Conservation (phyloP, 768 basidiomycete species). For the Dentipellis sp. region DNA sequence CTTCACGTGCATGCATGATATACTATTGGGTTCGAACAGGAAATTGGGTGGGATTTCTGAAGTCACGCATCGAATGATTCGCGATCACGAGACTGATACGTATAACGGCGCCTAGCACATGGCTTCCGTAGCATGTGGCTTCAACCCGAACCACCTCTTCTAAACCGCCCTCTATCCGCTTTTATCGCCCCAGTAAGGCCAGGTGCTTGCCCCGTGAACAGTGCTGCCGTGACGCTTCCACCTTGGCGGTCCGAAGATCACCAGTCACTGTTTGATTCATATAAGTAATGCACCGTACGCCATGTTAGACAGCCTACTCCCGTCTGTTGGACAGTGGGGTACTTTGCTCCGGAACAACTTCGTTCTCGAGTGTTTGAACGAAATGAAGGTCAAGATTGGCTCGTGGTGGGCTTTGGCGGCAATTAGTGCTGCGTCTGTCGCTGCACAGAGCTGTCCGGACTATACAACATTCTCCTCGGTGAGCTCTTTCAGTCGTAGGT, state of each 20-base stretch:
- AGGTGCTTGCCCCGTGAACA: background rate
- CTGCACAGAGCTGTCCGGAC: slow-evolving; percentile 41
- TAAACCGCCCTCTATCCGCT: background rate
- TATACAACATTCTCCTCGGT: slow-evolving; percentile 53
- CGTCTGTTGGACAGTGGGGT: background rate
- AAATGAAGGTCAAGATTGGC: slow-evolving; percentile 18
- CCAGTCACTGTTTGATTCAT: background rate
- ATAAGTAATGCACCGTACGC: background rate
- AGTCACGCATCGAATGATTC: too few relatives aligned
- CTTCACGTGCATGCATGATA: background rate
- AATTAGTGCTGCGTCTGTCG: slow-evolving; percentile 14
- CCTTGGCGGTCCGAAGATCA: background rate
- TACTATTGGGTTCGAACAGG: too few relatives aligned
- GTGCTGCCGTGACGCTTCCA: background rate
- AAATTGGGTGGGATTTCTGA: too few relatives aligned
- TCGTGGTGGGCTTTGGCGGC: slow-evolving; percentile 14
- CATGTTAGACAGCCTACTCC: background rate
- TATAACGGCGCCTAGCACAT: background rate
- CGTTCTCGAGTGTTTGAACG: slow-evolving; percentile 9
- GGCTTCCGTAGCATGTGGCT: background rate
- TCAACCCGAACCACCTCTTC: background rate
- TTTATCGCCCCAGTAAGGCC: background rate
- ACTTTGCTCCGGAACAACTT: background rate
- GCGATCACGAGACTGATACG: too few relatives aligned
- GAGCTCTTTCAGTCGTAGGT: too few relatives aligned